phyloP scores from a whole-genome alignment of 495 filamentous ascomycete species.

The Penicillium cosmopolitanum region DNA sequence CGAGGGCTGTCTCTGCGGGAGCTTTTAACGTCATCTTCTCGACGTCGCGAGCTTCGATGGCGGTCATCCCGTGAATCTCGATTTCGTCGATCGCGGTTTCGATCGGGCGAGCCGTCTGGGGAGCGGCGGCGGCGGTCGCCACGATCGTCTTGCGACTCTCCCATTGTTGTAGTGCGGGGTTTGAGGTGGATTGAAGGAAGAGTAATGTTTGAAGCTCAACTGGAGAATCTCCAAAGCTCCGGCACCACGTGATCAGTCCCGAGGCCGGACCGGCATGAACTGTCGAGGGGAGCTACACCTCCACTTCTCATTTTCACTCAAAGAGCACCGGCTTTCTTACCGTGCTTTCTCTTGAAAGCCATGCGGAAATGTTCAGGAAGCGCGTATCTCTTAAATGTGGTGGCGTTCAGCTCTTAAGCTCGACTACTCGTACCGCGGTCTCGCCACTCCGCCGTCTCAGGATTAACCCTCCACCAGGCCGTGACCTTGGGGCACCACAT shows the following conservation, averaged over 20 bases:
- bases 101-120: slow-evolving; percentile 24
- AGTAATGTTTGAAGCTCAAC: background rate
- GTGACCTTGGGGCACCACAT: slow-evolving; percentile 4
- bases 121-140: slow-evolving; percentile 29
- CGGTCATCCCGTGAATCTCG: slow-evolving; percentile 26
- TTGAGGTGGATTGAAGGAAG: background rate
- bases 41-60: slow-evolving; percentile 34
- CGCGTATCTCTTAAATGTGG: slow-evolving; percentile 26
- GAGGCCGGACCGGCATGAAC: background rate
- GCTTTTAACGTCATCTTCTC: slow-evolving; percentile 34
- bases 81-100: slow-evolving; percentile 31
- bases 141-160: slow-evolving; percentile 24
- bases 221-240: slow-evolving; percentile 7
- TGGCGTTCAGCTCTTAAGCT: slow-evolving; percentile 36
- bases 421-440: slow-evolving; percentile 14
- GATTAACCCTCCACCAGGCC: background rate
- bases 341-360: slow-evolving; percentile 29
- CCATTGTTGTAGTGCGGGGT: slow-evolving; percentile 22
- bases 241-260: slow-evolving; percentile 28
- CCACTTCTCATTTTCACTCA: background rate
- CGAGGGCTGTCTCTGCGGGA: slow-evolving; percentile 35
- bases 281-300: slow-evolving; percentile 7
- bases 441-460: slow-evolving; percentile 21
- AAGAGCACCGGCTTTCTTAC: slow-evolving; percentile 21
- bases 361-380: slow-evolving; percentile 50